Evolutionary conservation across 192 early-diverging fungal genomes (phyloP), one percentile per base, ranked within the genome.

Genomic region (Backusella mclennaniae): DNA sequence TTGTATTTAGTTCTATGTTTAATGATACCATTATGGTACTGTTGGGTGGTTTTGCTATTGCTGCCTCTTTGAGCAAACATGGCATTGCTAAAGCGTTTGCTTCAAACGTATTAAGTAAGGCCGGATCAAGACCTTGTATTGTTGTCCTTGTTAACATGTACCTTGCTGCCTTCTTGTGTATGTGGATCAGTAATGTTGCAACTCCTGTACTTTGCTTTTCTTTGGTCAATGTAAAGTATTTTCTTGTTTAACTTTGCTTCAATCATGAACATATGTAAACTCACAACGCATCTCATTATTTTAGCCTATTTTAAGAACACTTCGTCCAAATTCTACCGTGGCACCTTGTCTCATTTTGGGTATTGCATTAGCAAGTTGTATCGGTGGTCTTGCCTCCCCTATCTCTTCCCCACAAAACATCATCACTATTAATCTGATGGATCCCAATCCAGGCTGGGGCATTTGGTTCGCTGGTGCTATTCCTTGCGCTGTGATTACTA

Each of bases 161-260:
- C 85, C 88, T 93, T 4, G 87, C 88, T 73, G 88, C 89, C 3
- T 88, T 93, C 78, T 83, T 89, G 2, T 87, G 85, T 84, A 93
- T 93, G 92, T 93, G 91, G 87, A 93, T 93, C 70, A 88, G 87
- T 73, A 93, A 93, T 82, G 92, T 93, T 12, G 92, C 92, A 1
- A 91, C 92, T 4, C 92, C 92, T 9, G 92, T 92, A 19, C 80
- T 93, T 23, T 93, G 92, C 82, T 92, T 92, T 71, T 89, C 89
- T 35, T 70, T 93, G 38, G 83, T 66, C 14, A 35, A 77, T 49
- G 76, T 77, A 72, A 39, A 39, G 7, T 39, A 12, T 44, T 44
- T 44, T 44, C 14, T 44, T 44, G 3, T 44, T 63, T 59, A 23
- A 6, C 21, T 59, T 23, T 9, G 26, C 8, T 4, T 15, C 21